Conservation (phyloP, 805 yeast species). For the Metschnikowia koreensis region DNA sequence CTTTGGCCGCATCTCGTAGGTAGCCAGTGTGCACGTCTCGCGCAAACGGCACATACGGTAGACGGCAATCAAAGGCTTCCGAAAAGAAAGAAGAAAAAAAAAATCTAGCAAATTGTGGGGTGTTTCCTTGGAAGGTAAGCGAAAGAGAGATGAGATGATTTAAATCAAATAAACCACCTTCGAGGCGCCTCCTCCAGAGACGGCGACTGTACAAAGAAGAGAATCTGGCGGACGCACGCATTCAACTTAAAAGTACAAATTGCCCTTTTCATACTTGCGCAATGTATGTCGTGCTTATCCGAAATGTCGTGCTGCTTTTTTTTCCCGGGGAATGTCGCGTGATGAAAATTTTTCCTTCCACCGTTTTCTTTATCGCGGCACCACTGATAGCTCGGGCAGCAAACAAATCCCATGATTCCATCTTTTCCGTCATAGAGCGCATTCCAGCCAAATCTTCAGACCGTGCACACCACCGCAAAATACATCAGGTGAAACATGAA, state of each 20-base stretch:
- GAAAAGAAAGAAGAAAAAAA: background rate
- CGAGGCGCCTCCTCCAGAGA: background rate
- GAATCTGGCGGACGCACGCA: background rate
- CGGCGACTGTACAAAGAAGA: background rate
- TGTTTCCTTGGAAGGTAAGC: background rate
- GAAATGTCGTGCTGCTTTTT: conserved; percentile 4
- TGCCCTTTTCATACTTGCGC: background rate
- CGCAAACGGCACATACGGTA: background rate
- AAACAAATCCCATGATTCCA: background rate
- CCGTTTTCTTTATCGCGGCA: conserved; percentile 10
- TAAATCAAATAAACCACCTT: no score
- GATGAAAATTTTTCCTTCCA: conserved; percentile 10
- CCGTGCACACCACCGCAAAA: background rate
- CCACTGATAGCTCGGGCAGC: conserved; percentile 5
- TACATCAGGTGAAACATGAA: background rate
- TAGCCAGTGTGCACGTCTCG: background rate
- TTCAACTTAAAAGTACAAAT: background rate
- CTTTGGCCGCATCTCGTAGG: background rate
- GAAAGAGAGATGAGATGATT: background rate
- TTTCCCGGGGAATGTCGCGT: background rate
- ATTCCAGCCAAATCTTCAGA: background rate
- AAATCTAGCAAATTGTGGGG: background rate
- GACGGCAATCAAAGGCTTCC: background rate
- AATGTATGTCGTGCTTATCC: conserved; percentile 5
- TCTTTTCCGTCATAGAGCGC: background rate